Percentiles rank a stretch among this genome's conserved stretches.
These are phyloP conservation scores for Aphanomyces astaci DNA, from an alignment of 352 stramenopile genomes.

Conservation along the genomic window DNA sequence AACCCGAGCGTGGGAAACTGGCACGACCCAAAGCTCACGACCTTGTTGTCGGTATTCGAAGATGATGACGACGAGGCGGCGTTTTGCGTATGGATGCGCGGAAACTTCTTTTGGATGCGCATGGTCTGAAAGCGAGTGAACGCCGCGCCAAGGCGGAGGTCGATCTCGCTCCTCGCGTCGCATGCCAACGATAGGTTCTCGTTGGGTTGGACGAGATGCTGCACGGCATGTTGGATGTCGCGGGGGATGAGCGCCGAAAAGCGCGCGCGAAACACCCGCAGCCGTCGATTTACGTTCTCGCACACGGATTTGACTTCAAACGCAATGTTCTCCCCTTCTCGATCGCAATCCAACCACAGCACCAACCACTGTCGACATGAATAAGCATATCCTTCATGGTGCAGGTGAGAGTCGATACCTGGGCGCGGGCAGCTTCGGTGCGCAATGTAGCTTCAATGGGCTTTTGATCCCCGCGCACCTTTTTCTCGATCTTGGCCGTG, in stretches of 20 bases:
- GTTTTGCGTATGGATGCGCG: slow-evolving; percentile 37
- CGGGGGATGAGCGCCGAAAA: slow-evolving; percentile 91
- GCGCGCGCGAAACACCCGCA: slow-evolving; percentile 81
- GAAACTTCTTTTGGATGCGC: slow-evolving; percentile 81
- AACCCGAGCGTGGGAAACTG: slow-evolving; percentile 99
- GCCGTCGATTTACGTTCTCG: slow-evolving; percentile 49
- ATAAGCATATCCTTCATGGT: not conserved
- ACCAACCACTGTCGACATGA: slow-evolving; percentile 69
- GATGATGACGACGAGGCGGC: no score
- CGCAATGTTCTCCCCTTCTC: slow-evolving; percentile 99
- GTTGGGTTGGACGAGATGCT: slow-evolving; percentile 70
- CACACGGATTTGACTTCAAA: slow-evolving; percentile 93
- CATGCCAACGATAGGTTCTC: slow-evolving; percentile 76
- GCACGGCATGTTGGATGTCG: slow-evolving; percentile 85
- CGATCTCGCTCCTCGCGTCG: slow-evolving; percentile 91
- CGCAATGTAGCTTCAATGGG: slow-evolving; percentile 88
- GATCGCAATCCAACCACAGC: slow-evolving; percentile 99
- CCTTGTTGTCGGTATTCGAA: slow-evolving; percentile 67
- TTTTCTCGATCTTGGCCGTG: slow-evolving; percentile 76
- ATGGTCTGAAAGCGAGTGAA: slow-evolving; percentile 96
- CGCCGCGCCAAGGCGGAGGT: slow-evolving; percentile 88
- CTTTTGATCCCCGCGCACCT: slow-evolving; percentile 71
- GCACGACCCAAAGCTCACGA: slow-evolving; percentile 99
- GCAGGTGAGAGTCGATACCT: slow-evolving; percentile 39
- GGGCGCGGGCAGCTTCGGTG: slow-evolving; percentile 64